Base-by-base conservation (phyloP, 345 rosid genomes). In the Jatropha curcas region DNA sequence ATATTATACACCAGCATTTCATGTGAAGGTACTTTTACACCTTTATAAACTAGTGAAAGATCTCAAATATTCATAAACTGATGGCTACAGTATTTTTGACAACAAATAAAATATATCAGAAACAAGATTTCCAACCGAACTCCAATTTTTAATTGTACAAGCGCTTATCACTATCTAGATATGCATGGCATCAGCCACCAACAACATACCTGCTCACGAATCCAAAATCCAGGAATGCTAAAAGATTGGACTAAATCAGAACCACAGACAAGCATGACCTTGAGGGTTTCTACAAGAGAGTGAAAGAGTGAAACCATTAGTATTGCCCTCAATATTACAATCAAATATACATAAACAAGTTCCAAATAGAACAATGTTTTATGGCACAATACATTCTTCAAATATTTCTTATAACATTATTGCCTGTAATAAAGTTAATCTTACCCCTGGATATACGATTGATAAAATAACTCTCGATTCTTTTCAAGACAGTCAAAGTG, bases 211-310 rank as follows among this genome's bases (percentile, higher is more conserved):
- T 95, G 99, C 64, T 88, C 94, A 46, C 73, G 94, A 59, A 91
- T 88, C 99, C 99, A 95, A 77, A 77, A 77, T 72, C 92, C 92
- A 3, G 96, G 99, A 66, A 73, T 79, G 82, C 83, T 67, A 72
- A 93, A 93, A 39, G 98, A 92, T 70, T 89, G 82, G 28, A 92
- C 85, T 67, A 95, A 83, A 84, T 92, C 99, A 79, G 98, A 91
- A 83, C 96, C 98, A 74, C 99, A 95, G 41, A 95, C 76, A 66
- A 95, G 89, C 97, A 92, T 87, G 80, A 91, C 85, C 79, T 77
- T 86, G 31, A 88, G 88, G 82, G 89, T 83, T 68, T 70, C 98
- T 93, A 77, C 71, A 70, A 78, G 52, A n/a, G 19, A 67, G 13
- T 46, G 75, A 71, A 52, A 43, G 46, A 77, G 51, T 4, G 51